Evolutionary conservation across 2,329 filamentous ascomycete genomes (phyloP).

Genomic region (Colletotrichum caudatum): DNA sequence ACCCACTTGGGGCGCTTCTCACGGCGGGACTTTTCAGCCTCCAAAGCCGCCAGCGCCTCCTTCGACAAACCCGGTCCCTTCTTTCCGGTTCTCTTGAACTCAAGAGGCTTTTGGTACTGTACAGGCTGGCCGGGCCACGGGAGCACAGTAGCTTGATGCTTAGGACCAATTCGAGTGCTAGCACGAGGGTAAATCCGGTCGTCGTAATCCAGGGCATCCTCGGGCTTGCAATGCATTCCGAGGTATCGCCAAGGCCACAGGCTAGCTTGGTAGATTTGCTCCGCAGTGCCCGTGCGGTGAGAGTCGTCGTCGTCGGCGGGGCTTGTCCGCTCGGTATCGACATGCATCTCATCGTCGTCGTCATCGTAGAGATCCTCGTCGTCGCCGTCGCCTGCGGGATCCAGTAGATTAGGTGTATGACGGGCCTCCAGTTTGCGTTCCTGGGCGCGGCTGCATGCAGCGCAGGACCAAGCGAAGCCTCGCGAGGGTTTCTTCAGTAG

Average conservation of each 20-base stretch:
- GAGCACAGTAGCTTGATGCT: constrained; percentile 88
- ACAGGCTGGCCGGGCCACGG: constrained; percentile 89
- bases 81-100: constrained; percentile 85
- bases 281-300: constrained; percentile 75
- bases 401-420: constrained; percentile 81
- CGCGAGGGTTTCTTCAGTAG: constrained; percentile 95
- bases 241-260: constrained; percentile 97
- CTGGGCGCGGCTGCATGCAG: constrained; percentile 94
- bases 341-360: constrained; percentile 75
- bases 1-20: constrained; percentile 93
- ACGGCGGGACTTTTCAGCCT: constrained; percentile 82
- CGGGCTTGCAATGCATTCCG: constrained; percentile 93
- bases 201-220: constrained; percentile 96
- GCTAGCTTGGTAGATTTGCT: constrained; percentile 92
- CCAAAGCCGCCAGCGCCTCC: constrained; percentile 81
- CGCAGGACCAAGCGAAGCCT: constrained; percentile 98
- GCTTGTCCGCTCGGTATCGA: constrained; percentile 72
- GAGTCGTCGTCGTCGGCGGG: constrained; percentile 69
- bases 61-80: constrained; percentile 83
- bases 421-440: constrained; percentile 92
- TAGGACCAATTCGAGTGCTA: constrained; percentile 89
- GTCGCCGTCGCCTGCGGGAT: constrained; percentile 74
- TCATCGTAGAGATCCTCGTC: constrained; percentile 74
- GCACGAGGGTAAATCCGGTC: constrained; percentile 97
- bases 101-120: constrained; percentile 88